A percentile compares a stretch with the other conserved stretches of the same genome.
Conservation (phyloP, 169 alveolate genomes). For the Eimeria maxima region DNA sequence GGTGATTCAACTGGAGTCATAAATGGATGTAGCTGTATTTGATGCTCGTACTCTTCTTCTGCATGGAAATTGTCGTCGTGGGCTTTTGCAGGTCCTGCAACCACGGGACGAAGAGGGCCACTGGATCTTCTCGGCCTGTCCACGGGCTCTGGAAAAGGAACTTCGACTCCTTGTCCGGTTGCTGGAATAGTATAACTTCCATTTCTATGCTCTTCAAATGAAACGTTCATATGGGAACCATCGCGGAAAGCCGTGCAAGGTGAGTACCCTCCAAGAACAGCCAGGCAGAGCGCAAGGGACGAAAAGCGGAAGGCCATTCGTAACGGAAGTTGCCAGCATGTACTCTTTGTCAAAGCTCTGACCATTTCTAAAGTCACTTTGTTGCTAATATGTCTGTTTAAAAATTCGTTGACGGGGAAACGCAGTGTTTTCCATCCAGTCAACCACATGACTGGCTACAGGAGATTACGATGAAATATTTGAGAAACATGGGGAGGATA, state of each 20-base stretch:
- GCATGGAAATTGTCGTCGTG: neutral
- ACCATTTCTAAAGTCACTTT: conserved; percentile 68
- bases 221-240: neutral
- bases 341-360: conserved; percentile 21
- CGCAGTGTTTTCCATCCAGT: conserved; percentile 37
- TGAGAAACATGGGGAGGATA: conserved; percentile 23
- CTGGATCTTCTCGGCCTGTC: conserved; percentile 21
- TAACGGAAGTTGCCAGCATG: conserved; percentile 6
- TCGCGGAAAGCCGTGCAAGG: conserved; percentile 51
- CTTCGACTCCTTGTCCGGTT: neutral
- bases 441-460: conserved; percentile 62
- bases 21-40: neutral
- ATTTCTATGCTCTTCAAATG: neutral
- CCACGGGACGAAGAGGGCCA: conserved; percentile 36
- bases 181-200: neutral
- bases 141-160: neutral
- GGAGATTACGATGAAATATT: conserved; percentile 62
- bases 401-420: conserved; percentile 54
- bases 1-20: neutral
- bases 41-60: neutral
- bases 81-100: conserved; percentile 3
- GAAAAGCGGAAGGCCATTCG: conserved; percentile 64
- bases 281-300: conserved; percentile 38
- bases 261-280: conserved; percentile 44
- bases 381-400: neutral